A percentile compares a stretch with the other conserved stretches of the same genome.
Conservation (phyloP, 2,329 filamentous ascomycete species). For the Anthostomella pinea region DNA sequence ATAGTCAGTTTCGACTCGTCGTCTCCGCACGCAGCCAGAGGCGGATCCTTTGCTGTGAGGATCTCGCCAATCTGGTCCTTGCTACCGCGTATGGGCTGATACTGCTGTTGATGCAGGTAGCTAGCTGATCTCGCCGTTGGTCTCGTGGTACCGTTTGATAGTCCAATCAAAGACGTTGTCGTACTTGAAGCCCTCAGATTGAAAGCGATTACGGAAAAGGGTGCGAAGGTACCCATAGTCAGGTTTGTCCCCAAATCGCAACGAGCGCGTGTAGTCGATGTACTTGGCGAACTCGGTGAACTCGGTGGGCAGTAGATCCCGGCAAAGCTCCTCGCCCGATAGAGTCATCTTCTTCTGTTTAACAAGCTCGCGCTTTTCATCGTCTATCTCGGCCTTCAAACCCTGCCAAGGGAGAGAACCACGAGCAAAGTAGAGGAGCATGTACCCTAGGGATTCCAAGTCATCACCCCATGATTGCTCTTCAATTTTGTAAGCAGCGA, state of each 20-base stretch:
- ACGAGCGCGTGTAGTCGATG: conserved; percentile 70
- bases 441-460: conserved; percentile 71
- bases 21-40: too few relatives aligned
- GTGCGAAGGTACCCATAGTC: conserved; percentile 66
- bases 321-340: conserved; percentile 69
- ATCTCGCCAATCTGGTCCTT: too few relatives aligned
- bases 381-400: conserved; percentile 69
- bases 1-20: too few relatives aligned
- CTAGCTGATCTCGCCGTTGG: conserved; percentile 7
- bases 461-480: conserved; percentile 71
- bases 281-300: conserved; percentile 76
- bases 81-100: too few relatives aligned
- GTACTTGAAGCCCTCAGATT: conserved; percentile 72
- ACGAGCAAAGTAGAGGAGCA: conserved; percentile 76
- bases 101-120: too few relatives aligned
- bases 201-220: conserved; percentile 61
- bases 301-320: conserved; percentile 66
- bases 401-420: conserved; percentile 73
- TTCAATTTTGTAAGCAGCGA: conserved; percentile 24
- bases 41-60: too few relatives aligned
- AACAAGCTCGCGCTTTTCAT: conserved; percentile 69
- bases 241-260: conserved; percentile 72
- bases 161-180: conserved; percentile 77
- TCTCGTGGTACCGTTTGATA: conserved; percentile 11
- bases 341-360: conserved; percentile 80